Percentiles rank a stretch among this genome's conserved stretches.
These are phyloP conservation scores for Gossypium turneri DNA, from an alignment of 345 rosid genomes.

Conservation along the genomic window DNA sequence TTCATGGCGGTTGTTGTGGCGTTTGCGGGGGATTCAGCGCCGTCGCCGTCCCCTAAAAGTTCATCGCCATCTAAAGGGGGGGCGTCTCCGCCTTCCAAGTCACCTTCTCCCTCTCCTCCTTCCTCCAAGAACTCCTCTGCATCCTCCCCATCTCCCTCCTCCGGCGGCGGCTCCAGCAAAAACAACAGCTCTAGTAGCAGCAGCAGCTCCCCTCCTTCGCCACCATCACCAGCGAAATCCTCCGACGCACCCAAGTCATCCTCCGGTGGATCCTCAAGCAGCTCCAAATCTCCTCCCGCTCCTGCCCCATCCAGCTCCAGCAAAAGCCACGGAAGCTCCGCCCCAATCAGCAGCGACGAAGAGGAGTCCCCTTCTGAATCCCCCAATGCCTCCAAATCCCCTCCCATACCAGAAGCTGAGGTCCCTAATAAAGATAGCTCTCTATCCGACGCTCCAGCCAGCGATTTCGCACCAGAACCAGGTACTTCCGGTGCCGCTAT, in stretches of 20 bases:
- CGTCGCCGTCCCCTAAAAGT: constrained; percentile 21
- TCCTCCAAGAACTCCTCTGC: constrained; percentile 21
- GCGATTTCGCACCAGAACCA: not conserved
- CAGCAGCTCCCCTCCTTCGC: not conserved
- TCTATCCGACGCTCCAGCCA: not conserved
- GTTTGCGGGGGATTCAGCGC: constrained; percentile 34
- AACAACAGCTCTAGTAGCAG: not conserved
- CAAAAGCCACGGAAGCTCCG: not conserved
- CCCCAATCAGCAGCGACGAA: not conserved
- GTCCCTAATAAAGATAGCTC: not conserved
- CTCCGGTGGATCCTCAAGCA: constrained; percentile 9
- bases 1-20: constrained; percentile 25
- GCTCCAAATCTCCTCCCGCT: not conserved
- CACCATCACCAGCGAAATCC: constrained; percentile 13
- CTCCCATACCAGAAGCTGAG: constrained; percentile 16
- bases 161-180: not conserved
- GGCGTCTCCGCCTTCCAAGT: constrained; percentile 26
- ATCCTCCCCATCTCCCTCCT: constrained; percentile 10
- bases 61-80: constrained; percentile 16
- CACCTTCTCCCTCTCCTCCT: constrained; percentile 21
- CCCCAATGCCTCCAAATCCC: constrained; percentile 6
- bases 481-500: not conserved
- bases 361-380: not conserved
- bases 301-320: constrained; percentile 10
- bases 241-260: constrained; percentile 22